phyloP scores from a whole-genome alignment of 140 eudicot species.

The Flaveria floridana region DNA sequence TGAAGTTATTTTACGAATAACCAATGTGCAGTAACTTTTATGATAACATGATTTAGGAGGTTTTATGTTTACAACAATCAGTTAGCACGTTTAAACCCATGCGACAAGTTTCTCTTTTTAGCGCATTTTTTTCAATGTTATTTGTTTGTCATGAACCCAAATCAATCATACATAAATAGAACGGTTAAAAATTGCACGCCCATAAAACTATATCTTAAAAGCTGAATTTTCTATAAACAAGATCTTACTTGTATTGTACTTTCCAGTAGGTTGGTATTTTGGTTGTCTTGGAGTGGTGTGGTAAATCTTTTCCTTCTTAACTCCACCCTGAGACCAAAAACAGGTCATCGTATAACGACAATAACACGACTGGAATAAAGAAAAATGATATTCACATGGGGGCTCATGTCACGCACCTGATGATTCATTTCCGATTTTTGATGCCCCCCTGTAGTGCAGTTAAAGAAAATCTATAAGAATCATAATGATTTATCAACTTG shows the following conservation, averaged over 20 bases:
- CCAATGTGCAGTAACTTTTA: background rate
- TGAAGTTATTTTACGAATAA: background rate
- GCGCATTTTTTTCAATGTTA: background rate
- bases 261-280: constrained; percentile 47
- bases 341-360: background rate
- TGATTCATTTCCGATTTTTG: constrained; percentile 38
- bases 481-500: background rate
- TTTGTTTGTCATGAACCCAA: background rate
- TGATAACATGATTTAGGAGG: background rate
- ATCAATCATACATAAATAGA: background rate
- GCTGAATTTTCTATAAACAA: background rate
- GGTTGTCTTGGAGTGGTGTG: constrained; percentile 32
- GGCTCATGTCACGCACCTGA: constrained; percentile 5
- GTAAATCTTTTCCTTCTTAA: constrained; percentile 34
- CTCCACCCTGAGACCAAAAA: constrained; percentile 36
- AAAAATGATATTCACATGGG: background rate
- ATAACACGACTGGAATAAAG: background rate
- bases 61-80: background rate
- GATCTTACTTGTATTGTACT: constrained; percentile 50
- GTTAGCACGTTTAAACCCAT: background rate
- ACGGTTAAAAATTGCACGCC: background rate
- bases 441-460: constrained; percentile 27
- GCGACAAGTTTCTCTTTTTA: background rate
- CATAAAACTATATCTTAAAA: background rate
- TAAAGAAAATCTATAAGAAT: background rate